Base-by-base conservation (phyloP, 768 basidiomycete genomes). In the Leucocoprinus leucothites region DNA sequence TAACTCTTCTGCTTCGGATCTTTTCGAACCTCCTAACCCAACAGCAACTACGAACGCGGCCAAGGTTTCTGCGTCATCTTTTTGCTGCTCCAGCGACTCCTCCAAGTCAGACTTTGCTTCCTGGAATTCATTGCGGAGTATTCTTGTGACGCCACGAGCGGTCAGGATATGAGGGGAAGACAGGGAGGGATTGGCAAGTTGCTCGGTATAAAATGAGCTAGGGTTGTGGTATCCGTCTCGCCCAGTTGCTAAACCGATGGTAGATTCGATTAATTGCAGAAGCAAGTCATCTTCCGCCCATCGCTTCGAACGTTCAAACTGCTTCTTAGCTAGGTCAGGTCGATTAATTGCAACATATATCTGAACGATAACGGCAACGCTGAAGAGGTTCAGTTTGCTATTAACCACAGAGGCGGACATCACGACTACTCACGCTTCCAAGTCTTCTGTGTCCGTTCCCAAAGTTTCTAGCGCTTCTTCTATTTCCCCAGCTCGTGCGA, bases 391-490 rank as follows among this genome's bases (percentile, higher is more conserved):
- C 11, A 34, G 41, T 36, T 46, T 13, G 50, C 41, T 48, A 19
- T 52, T 14, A 19, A 48, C 51, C 51, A n/a, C 6, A 38, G n/a
- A 28, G 3, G 22, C 22, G 31, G 25, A 45, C 24, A n/a, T 14
- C 19, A 51, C 26, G 11, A 22, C 4, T 21, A 80, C 91, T 63
- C 69, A 95, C 94, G 91, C 89, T 76, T 98, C 94, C 35, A 94
- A 79, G 62, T 91, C 89, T 59, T 87, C 81, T 28, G 83, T 82
- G 46, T 85, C 87, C 5, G 80, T 81, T 7, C 86, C 85, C 28
- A 98, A 76, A 0, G 91, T 94, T 69, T 96, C 94, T 22, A 97
- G 73, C 1, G 94, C 94, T 71, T 98, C 94, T 69, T 97, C 94
- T 9, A 89, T 71, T 71, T 97, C 94, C 1, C 86, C 88, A 14